Base-by-base conservation (phyloP, 805 yeast genomes). In the Geotrichum ghanense region DNA sequence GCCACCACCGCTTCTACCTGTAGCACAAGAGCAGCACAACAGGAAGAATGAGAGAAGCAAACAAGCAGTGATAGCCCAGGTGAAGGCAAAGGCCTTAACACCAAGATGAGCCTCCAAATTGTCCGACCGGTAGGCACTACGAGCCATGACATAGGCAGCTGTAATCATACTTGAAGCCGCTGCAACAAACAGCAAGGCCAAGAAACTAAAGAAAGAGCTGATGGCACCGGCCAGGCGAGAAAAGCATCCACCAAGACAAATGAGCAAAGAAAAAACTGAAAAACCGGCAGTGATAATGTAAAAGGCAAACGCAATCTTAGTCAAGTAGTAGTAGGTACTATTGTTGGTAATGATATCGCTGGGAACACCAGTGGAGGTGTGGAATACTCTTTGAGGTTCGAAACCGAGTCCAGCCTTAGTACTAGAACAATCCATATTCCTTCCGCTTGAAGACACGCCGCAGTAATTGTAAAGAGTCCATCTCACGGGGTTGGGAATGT, bases 401-500 rank as follows among this genome's bases (percentile, higher is more conserved):
- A 88, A 78, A 40, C 95, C 87, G 65, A 72, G 80, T n/a, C 85
- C 97, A 17, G 96, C 83, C 42, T 63, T 60, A 57, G 73, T 73
- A 19, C 63, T 49, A 41, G 77, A 62, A 66, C 87, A 87, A 53
- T 70, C 59, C 23, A 54, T 41, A 63, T 78, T 71, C 40, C 59
- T 51, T 47, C 75, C 74, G 51, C 73, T 71, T 14, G 56, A 58
- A 34, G 56, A 60, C 23, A 71, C 73, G 51, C 73, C 70, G 56
- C 80, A 74, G 44, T 72, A 70, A 51, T 81, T 79, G 74, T 90
- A 89, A 64, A 76, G 76, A 9, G 89, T 83, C 96, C 96, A 89
- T 56, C 89, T 78, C 2, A 86, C 69, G 14, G 64, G 59, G 66
- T 48, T 65, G 62, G 53, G 71, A 12, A 31, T 31, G 37, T 31